Evolutionary conservation across 495 filamentous ascomycete genomes (phyloP).

Genomic region (Tuber melanosporum): DNA sequence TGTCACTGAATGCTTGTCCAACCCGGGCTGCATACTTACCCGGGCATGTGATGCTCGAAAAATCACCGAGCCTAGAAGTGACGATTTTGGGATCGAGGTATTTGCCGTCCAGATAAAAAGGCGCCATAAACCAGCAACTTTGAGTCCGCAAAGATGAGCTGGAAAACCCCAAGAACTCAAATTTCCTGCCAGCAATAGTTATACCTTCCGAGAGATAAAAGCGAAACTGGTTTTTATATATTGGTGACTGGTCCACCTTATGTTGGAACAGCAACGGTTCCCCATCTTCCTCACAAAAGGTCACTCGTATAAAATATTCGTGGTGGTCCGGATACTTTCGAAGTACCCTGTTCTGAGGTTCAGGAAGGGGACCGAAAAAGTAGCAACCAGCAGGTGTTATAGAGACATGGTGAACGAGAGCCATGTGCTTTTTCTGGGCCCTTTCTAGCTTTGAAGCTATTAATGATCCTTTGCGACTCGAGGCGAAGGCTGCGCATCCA

Average conservation of each 20-base stretch:
- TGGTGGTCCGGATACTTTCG: constrained; percentile 59
- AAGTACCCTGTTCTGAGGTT: constrained; percentile 67
- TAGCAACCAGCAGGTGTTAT: constrained; percentile 63
- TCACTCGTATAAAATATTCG: constrained; percentile 63
- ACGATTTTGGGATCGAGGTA: constrained; percentile 49
- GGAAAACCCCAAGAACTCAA: constrained; percentile 70
- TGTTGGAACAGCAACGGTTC: constrained; percentile 55
- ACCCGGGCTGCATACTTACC: constrained; percentile 75
- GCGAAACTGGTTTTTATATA: constrained; percentile 54
- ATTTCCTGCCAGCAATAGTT: constrained; percentile 55
- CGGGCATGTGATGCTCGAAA: constrained; percentile 56
- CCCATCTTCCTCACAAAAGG: constrained; percentile 68
- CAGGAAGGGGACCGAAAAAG: constrained; percentile 63
- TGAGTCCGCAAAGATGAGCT: constrained; percentile 67
- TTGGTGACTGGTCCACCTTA: constrained; percentile 48
- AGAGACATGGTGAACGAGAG: constrained; percentile 54
- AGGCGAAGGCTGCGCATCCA: constrained; percentile 41
- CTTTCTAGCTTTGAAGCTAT: constrained; percentile 26
- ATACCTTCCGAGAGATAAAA: constrained; percentile 43
- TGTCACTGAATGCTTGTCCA: constrained; percentile 78
- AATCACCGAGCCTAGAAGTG: constrained; percentile 60
- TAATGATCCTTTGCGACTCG: constrained; percentile 28
- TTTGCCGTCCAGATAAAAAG: constrained; percentile 51
- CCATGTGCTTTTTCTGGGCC: constrained; percentile 33
- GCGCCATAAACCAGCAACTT: constrained; percentile 67